Evolutionary conservation across 495 filamentous ascomycete genomes (phyloP).

Genomic region (Hypoxylon cercidicola): DNA sequence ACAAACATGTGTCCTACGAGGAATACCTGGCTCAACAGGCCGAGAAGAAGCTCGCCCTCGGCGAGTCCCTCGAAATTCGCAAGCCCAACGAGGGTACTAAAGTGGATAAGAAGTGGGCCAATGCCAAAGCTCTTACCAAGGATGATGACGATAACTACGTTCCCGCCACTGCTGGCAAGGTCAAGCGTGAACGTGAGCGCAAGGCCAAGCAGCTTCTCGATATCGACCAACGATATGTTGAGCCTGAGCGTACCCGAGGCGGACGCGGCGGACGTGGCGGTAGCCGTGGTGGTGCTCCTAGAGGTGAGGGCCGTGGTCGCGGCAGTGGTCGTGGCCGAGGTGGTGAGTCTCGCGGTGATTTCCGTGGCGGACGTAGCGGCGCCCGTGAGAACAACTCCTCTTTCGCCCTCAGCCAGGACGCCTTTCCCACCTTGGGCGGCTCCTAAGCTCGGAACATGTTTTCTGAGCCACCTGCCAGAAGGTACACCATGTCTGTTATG

Average conservation of each 20-base stretch:
- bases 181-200: slow-evolving; percentile 86
- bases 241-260: slow-evolving; percentile 66
- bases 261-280: slow-evolving; percentile 66
- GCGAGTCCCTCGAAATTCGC: slow-evolving; percentile 72
- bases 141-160: slow-evolving; percentile 81
- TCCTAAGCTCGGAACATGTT: slow-evolving; percentile 35
- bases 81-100: slow-evolving; percentile 90
- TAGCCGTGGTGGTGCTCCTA: slow-evolving; percentile 58
- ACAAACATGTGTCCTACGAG: slow-evolving; percentile 86
- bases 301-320: slow-evolving; percentile 61
- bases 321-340: slow-evolving; percentile 60
- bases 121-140: slow-evolving; percentile 79
- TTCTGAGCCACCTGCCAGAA: slow-evolving; percentile 15
- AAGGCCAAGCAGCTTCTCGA: slow-evolving; percentile 91
- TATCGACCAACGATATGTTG: slow-evolving; percentile 82
- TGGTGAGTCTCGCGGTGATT: slow-evolving; percentile 58
- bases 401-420: slow-evolving; percentile 73
- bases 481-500: slow-evolving; percentile 29
- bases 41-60: slow-evolving; percentile 81
- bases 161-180: slow-evolving; percentile 77
- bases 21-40: slow-evolving; percentile 90
- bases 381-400: slow-evolving; percentile 48
- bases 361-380: slow-evolving; percentile 53
- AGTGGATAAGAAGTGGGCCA: slow-evolving; percentile 89
- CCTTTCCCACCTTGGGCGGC: slow-evolving; percentile 78